Percentiles rank a stretch among this genome's conserved stretches.
These are phyloP conservation scores for Rhizoclosmatium sp. DNA, from an alignment of 192 early-diverging fungal species.

Conservation along the genomic window DNA sequence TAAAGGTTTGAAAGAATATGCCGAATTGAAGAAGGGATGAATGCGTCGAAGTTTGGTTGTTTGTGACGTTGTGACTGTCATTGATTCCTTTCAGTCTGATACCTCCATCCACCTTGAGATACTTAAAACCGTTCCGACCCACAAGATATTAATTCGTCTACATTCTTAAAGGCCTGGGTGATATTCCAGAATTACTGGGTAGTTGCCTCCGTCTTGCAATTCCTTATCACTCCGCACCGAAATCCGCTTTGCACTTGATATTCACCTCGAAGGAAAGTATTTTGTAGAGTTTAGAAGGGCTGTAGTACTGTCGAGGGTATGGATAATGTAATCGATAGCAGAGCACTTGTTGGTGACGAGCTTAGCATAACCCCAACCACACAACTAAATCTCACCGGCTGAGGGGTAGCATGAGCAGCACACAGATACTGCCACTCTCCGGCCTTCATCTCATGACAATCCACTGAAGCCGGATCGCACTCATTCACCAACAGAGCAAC, in stretches of 20 bases:
- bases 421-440: slow-evolving; percentile 91
- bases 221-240: neutral
- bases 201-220: neutral
- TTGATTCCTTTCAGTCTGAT: too few relatives aligned
- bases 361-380: neutral
- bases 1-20: neutral
- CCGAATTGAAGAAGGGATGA: too few relatives aligned
- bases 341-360: slow-evolving; percentile 65
- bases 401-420: slow-evolving; percentile 82
- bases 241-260: neutral
- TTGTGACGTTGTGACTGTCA: slow-evolving; percentile 1
- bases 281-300: slow-evolving; percentile 78
- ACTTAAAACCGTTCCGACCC: too few relatives aligned
- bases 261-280: slow-evolving; percentile 78
- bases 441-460: slow-evolving; percentile 94
- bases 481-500: slow-evolving; percentile 76
- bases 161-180: neutral
- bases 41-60: neutral
- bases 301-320: slow-evolving; percentile 91
- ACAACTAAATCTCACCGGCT: slow-evolving; percentile 60
- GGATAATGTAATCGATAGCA: slow-evolving; percentile 92
- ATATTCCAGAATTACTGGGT: neutral
- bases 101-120: too few relatives aligned
- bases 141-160: too few relatives aligned
- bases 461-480: slow-evolving; percentile 65